Conservation (phyloP, 1,284 basidiomycete species). For the Porodaedalea pini region DNA sequence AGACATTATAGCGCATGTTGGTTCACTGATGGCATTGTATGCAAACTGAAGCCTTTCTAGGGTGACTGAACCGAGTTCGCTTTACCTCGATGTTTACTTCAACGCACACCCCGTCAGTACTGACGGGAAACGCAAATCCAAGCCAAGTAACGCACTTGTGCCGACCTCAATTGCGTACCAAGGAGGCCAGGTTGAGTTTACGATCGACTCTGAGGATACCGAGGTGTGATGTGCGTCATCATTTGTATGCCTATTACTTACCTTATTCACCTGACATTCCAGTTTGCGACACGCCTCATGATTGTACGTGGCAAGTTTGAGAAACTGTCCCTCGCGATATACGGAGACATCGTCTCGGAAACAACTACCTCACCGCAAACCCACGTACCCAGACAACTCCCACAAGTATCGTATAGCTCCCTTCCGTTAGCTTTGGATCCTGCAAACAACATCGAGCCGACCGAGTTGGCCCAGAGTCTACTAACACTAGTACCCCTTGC, state of each 20-base stretch:
- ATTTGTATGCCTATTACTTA: slow-evolving; percentile 8
- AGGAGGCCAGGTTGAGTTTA: slow-evolving; percentile 62
- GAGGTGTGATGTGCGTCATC: slow-evolving; percentile 52
- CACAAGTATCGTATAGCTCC: slow-evolving; percentile 37
- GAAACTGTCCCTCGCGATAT: slow-evolving; percentile 63
- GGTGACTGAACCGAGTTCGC: slow-evolving; percentile 64
- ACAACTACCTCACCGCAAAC: slow-evolving; percentile 23
- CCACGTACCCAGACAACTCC: slow-evolving; percentile 38
- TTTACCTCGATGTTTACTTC: slow-evolving; percentile 70
- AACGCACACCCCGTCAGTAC: slow-evolving; percentile 50
- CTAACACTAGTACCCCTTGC: slow-evolving; percentile 50
- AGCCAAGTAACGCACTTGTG: slow-evolving; percentile 65
- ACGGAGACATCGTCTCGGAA: slow-evolving; percentile 52
- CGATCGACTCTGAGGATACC: slow-evolving; percentile 47
- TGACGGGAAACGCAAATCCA: slow-evolving; percentile 39
- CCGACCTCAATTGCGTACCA: slow-evolving; percentile 68
- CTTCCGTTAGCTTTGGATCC: slow-evolving; percentile 53
- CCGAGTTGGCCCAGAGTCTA: slow-evolving; percentile 53
- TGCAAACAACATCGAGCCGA: slow-evolving; percentile 57
- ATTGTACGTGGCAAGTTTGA: slow-evolving; percentile 71
- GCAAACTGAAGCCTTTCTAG: slow-evolving; percentile 34
- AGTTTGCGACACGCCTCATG: slow-evolving; percentile 76
- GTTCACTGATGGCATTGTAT: not conserved
- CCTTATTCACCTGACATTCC: slow-evolving; percentile 8
- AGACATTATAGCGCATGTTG: slow-evolving; percentile 50